Evolutionary conservation across 1,139 yeast genomes (phyloP).

Genomic region (Sugiyamaella grinbergsii): DNA sequence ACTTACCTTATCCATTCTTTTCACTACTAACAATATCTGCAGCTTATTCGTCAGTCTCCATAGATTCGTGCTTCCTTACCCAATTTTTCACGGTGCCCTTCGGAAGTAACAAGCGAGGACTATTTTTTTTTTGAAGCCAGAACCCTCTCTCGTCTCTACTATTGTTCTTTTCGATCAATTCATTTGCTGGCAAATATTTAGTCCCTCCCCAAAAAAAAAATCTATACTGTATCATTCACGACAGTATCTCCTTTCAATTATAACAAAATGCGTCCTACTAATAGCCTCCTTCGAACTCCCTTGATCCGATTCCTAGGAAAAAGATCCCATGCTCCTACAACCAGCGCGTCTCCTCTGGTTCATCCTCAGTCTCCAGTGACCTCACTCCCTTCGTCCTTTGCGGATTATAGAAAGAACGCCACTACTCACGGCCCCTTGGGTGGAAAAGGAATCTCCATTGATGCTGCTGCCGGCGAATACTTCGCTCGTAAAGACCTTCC

Average conservation of each 20-base stretch:
- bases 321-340: constrained; percentile 36
- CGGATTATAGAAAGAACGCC: constrained; percentile 46
- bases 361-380: constrained; percentile 53
- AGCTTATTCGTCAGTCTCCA: constrained; percentile 9
- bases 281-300: constrained; percentile 40
- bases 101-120: constrained; percentile 5
- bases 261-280: constrained; percentile 39
- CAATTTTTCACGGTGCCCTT: background rate
- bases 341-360: constrained; percentile 48
- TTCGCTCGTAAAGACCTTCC: constrained; percentile 69
- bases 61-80: constrained; percentile 7
- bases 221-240: background rate
- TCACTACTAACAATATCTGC: constrained; percentile 7
- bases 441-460: constrained; percentile 41
- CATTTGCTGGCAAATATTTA: constrained; percentile 5
- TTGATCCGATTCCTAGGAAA: constrained; percentile 47
- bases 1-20: background rate
- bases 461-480: constrained; percentile 53
- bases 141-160: no score
- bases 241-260: background rate
- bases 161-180: background rate
- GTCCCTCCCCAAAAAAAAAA: background rate
- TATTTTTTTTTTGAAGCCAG: no score
- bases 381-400: constrained; percentile 48
- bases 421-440: constrained; percentile 46